Evolutionary conservation across 768 basidiomycete species (phyloP).

Genomic region (Mycena pura): DNA sequence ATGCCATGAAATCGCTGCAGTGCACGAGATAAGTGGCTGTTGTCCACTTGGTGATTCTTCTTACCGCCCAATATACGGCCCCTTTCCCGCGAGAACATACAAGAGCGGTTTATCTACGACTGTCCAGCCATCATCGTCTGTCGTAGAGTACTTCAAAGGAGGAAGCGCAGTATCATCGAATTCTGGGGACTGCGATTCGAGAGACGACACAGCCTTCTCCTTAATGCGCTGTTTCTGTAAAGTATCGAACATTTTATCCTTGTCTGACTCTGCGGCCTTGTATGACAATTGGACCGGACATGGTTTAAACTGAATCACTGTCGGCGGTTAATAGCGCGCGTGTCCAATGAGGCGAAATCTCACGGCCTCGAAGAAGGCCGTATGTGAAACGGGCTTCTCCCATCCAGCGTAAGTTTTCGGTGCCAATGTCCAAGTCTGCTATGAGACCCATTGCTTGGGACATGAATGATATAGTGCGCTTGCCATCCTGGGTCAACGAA

Average conservation of each 20-base stretch:
- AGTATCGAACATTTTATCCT: conserved; percentile 68
- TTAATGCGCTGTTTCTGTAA: conserved; percentile 47
- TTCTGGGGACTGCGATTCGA: conserved; percentile 16
- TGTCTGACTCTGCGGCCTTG: conserved; percentile 74
- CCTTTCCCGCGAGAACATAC: conserved; percentile 80
- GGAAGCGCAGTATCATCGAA: conserved; percentile 44
- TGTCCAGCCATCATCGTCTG: conserved; percentile 70
- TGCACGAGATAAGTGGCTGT: neutral
- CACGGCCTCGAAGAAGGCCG: conserved; percentile 77
- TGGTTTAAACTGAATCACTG: conserved; percentile 66
- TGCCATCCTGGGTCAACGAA: conserved; percentile 73
- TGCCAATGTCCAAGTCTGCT: conserved; percentile 86
- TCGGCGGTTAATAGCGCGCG: neutral
- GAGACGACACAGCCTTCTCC: conserved; percentile 15
- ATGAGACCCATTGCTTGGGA: conserved; percentile 83
- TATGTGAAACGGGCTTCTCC: conserved; percentile 79
- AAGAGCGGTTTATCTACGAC: conserved; percentile 70
- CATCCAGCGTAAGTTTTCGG: conserved; percentile 87
- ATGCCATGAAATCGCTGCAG: conserved; percentile 50
- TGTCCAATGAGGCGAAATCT: conserved; percentile 31
- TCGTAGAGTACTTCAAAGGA: conserved; percentile 48
- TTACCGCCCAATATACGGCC: conserved; percentile 75
- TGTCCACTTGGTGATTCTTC: conserved; percentile 9
- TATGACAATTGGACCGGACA: conserved; percentile 76
- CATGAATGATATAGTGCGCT: conserved; percentile 78